Conservation (phyloP, 768 basidiomycete genomes). For the Phlegmacium glaucopus region DNA sequence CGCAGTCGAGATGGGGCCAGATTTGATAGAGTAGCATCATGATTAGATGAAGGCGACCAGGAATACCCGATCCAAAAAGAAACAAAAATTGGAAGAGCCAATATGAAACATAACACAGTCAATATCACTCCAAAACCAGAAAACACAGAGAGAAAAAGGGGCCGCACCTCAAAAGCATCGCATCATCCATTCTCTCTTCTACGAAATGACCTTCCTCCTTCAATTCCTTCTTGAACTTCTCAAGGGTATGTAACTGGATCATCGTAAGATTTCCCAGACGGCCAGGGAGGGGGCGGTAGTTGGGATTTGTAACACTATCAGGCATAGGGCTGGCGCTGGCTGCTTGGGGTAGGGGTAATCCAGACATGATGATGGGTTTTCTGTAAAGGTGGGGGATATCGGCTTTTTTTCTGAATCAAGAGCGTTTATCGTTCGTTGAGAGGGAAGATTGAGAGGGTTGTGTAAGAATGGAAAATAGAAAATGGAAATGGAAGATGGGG, state of each 20-base stretch:
- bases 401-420: too few relatives aligned
- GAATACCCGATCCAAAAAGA: not conserved
- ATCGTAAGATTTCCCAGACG: slow-evolving; percentile 74
- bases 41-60: not conserved
- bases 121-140: not conserved
- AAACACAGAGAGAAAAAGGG: not conserved
- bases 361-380: not conserved
- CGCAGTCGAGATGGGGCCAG: not conserved
- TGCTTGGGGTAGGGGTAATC: slow-evolving; percentile 23
- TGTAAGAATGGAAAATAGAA: too few relatives aligned
- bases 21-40: not conserved
- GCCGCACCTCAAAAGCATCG: slow-evolving; percentile 57
- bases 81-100: not conserved
- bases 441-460: too few relatives aligned
- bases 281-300: slow-evolving; percentile 67
- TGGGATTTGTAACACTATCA: slow-evolving; percentile 56
- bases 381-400: too few relatives aligned
- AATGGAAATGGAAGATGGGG: too few relatives aligned
- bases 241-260: slow-evolving; percentile 62
- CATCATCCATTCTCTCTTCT: slow-evolving; percentile 66
- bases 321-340: slow-evolving; percentile 57
- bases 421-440: too few relatives aligned
- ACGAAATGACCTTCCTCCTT: slow-evolving; percentile 60
- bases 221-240: slow-evolving; percentile 66
- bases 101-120: not conserved